Base-by-base conservation (phyloP, 2,329 filamentous ascomycete genomes). In the Helicocarpus griseus region DNA sequence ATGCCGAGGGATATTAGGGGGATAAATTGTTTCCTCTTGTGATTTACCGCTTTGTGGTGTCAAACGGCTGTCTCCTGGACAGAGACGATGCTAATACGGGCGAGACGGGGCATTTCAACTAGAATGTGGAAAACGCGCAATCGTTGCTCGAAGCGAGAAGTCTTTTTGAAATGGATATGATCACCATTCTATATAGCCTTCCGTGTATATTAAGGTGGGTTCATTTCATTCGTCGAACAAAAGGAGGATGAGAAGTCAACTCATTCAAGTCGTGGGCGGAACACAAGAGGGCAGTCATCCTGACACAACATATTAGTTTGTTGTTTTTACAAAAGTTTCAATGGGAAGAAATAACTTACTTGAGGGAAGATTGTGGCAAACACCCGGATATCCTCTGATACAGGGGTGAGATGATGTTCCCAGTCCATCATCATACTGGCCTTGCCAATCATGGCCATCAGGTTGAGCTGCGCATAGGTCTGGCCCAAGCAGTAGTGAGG, bases 301-400 rank as follows among this genome's bases (percentile, higher is more conserved):
- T 50, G 21, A 7, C n/a, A n/a, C n/a, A n/a, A n/a, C n/a, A n/a
- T n/a, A 29, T 47, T 47, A 47, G 44, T 24, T 17, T n/a, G n/a
- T n/a, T n/a, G n/a, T n/a, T n/a, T n/a, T n/a, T n/a, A n/a, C n/a
- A n/a, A n/a, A n/a, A n/a, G n/a, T n/a, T n/a, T n/a, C n/a, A n/a
- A n/a, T n/a, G n/a, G n/a, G n/a, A n/a, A 29, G 21, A 24, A 1
- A 4, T 33, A 48, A 73, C 83, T 69, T 73, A 94, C 90, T 86
- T 86, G 86, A 52, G 93, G 93, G 79, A 98, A 98, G 61, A 98
- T 95, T 26, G 89, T 96, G 38, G 93, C 93, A 73, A 97, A 98
- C 59, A 97, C 91, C 76, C 95, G 91, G 71, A 98, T 97, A 70
- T 95, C 85, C 73, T 98, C 93, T 0, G 88, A 95, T 53, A 77